Percentiles rank a stretch among this genome's conserved stretches.
phyloP scores from a whole-genome alignment of 2,329 filamentous ascomycete genomes.

The Aspergillus sp. region DNA sequence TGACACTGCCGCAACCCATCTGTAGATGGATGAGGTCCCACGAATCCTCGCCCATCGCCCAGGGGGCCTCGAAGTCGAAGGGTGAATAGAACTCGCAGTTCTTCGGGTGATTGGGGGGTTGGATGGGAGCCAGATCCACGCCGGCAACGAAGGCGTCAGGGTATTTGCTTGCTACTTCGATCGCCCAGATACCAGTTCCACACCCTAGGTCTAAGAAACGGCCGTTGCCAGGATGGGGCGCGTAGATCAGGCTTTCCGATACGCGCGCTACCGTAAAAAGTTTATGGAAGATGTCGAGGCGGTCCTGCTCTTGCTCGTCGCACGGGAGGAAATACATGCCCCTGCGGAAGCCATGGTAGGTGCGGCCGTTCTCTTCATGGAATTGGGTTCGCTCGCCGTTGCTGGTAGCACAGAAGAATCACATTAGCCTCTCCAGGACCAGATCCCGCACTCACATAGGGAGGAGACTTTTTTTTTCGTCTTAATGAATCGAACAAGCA shows the following conservation, averaged over 20 bases:
- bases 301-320: constrained; percentile 74
- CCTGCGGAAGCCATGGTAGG: constrained; percentile 66
- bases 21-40: constrained; percentile 85
- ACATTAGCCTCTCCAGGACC: constrained; percentile 17
- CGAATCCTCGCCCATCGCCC: constrained; percentile 65
- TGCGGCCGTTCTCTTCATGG: constrained; percentile 66
- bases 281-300: constrained; percentile 80
- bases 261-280: constrained; percentile 66
- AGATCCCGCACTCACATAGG: neutral
- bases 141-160: constrained; percentile 60
- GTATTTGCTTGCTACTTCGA: constrained; percentile 75
- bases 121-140: constrained; percentile 62
- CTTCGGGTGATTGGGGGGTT: constrained; percentile 67
- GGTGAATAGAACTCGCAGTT: constrained; percentile 67
- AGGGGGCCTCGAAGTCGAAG: constrained; percentile 75
- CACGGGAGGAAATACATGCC: constrained; percentile 75
- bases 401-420: constrained; percentile 22
- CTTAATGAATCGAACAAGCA: neutral
- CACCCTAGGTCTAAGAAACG: constrained; percentile 70
- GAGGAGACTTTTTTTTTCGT: neutral
- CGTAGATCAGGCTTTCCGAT: constrained; percentile 43
- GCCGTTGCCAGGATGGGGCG: constrained; percentile 41
- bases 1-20: constrained; percentile 74
- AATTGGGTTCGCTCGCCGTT: constrained; percentile 37
- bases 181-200: constrained; percentile 88